These are phyloP conservation scores for Hygrocybe punicea DNA, from an alignment of 768 basidiomycete genomes.

Conservation along the genomic window DNA sequence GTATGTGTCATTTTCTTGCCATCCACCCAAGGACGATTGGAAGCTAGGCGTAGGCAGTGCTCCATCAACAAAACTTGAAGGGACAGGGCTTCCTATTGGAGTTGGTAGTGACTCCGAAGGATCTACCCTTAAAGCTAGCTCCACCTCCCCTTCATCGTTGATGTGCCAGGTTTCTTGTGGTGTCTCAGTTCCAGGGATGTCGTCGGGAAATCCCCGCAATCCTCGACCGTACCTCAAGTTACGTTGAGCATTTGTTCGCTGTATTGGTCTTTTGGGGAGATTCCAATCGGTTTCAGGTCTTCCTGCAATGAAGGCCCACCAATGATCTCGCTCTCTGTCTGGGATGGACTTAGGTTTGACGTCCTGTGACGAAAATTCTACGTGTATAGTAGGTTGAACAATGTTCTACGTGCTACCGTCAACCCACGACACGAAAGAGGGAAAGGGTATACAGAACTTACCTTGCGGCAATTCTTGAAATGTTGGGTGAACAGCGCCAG, in stretches of 20 bases:
- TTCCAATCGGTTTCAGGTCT: conserved; percentile 67
- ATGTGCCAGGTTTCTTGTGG: conserved; percentile 29
- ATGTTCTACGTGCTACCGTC: conserved; percentile 49
- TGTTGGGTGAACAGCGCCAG: conserved; percentile 51
- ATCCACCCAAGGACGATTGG: conserved; percentile 2
- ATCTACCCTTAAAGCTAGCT: conserved; percentile 33
- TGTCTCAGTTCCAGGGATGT: conserved; percentile 15
- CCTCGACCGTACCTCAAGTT: conserved; percentile 20
- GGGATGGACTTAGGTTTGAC: conserved; percentile 47
- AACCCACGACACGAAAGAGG: neutral
- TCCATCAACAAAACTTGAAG: conserved; percentile 20
- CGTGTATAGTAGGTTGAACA: conserved; percentile 55
- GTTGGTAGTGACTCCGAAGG: conserved; percentile 41
- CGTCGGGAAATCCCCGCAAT: conserved; percentile 40
- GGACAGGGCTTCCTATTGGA: conserved; percentile 38
- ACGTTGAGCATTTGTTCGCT: conserved; percentile 20
- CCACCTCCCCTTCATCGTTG: conserved; percentile 45
- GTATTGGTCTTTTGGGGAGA: conserved; percentile 44
- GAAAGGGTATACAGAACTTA: conserved; percentile 24
- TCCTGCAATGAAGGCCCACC: conserved; percentile 78
- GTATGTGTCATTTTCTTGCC: conserved; percentile 11
- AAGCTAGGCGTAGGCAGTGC: neutral
- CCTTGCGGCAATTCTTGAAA: conserved; percentile 66
- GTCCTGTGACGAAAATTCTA: conserved; percentile 32
- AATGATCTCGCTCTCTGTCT: conserved; percentile 67